A percentile compares a stretch with the other conserved stretches of the same genome.
Conservation (phyloP, 2,329 filamentous ascomycete genomes). For the Fusarium anthophilum region DNA sequence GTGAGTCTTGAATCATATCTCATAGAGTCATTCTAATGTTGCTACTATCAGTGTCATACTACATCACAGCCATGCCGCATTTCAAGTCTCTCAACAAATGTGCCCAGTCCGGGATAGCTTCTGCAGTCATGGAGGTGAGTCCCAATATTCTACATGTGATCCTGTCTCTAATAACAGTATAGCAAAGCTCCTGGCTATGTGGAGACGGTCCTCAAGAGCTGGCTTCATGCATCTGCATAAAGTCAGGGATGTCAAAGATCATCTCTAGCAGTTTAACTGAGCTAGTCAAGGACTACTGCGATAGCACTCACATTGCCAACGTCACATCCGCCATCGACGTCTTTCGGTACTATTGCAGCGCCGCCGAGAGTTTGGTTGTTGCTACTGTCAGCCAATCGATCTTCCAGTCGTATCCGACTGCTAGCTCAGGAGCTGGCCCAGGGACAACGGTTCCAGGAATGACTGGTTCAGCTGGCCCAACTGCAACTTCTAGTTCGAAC, state of each 20-base stretch:
- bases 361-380: constrained; percentile 54
- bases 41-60: constrained; percentile 57
- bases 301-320: constrained; percentile 54
- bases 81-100: constrained; percentile 57
- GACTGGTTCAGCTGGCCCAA: constrained; percentile 24
- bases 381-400: constrained; percentile 54
- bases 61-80: constrained; percentile 61
- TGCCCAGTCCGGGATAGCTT: constrained; percentile 55
- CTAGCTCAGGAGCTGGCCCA: constrained; percentile 23
- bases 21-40: neutral
- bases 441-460: constrained; percentile 15
- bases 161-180: neutral
- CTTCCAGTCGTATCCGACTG: constrained; percentile 18
- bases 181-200: constrained; percentile 53
- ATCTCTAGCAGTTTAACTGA: constrained; percentile 57
- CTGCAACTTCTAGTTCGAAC: neutral
- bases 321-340: constrained; percentile 58
- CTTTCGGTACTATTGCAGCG: constrained; percentile 60
- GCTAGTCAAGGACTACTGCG: constrained; percentile 56
- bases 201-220: constrained; percentile 58
- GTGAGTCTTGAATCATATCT: constrained; percentile 46
- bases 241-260: constrained; percentile 55
- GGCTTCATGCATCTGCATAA: constrained; percentile 63
- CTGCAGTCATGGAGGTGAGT: constrained; percentile 53
- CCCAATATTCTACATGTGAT: neutral